A percentile compares a stretch with the other conserved stretches of the same genome.
phyloP scores from a whole-genome alignment of 371 early-diverging fungal species.

The Entomophthora muscae region DNA sequence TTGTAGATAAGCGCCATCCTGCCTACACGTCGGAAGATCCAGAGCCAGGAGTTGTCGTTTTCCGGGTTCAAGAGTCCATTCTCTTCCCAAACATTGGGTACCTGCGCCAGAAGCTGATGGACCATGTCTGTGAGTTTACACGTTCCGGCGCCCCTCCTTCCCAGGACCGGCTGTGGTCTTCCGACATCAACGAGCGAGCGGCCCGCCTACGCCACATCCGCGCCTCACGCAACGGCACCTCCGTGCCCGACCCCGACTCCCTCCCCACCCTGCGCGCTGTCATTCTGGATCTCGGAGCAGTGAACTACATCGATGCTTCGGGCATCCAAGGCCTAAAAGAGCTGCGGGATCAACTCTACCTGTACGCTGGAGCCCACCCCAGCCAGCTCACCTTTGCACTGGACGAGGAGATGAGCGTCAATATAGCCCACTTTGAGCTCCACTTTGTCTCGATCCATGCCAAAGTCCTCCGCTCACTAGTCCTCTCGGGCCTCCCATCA shows the following conservation, averaged over 20 bases:
- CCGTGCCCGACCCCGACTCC: background rate
- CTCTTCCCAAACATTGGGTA: slow-evolving; percentile 30
- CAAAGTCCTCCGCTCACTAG: background rate
- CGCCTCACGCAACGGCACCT: background rate
- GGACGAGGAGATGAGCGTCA: background rate
- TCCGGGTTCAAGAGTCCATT: slow-evolving; percentile 23
- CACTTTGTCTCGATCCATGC: background rate
- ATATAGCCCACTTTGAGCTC: background rate
- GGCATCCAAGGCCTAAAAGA: slow-evolving; percentile 7
- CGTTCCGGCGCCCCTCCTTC: background rate
- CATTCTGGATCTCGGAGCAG: too few relatives aligned
- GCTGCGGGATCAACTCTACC: slow-evolving; percentile 14
- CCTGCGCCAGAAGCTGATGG: slow-evolving; percentile 11
- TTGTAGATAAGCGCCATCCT: too few relatives aligned
- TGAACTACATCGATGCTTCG: slow-evolving; percentile 7
- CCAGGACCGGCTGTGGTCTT: slow-evolving; percentile 14
- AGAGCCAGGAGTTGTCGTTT: slow-evolving; percentile 21
- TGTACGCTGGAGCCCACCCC: slow-evolving; percentile 22
- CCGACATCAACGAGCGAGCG: slow-evolving; percentile 6
- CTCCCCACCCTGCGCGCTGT: too few relatives aligned
- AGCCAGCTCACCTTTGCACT: background rate
- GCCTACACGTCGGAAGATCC: background rate
- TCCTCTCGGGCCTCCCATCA: background rate
- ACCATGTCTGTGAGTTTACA: background rate
- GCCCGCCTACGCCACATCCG: background rate